A percentile compares a stretch with the other conserved stretches of the same genome.
Conservation (phyloP, 2,329 filamentous ascomycete genomes). For the Penicillium sumatraense region DNA sequence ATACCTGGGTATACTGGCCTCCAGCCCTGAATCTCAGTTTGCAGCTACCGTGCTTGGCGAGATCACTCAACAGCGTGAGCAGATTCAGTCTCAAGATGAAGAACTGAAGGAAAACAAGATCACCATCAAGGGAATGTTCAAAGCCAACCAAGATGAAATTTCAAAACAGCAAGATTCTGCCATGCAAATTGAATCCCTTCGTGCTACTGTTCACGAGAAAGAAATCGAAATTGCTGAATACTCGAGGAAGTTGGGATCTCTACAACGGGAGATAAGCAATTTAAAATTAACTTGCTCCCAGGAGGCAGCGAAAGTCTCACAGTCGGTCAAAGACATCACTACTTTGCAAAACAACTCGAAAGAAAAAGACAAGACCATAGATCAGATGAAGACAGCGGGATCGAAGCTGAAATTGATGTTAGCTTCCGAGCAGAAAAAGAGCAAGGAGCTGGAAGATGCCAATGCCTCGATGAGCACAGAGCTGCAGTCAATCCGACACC, state of each 20-base stretch:
- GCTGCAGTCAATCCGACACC: slow-evolving; percentile 2
- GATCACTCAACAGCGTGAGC: slow-evolving; percentile 1
- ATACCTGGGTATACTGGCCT: slow-evolving; percentile 5
- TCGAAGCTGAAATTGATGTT: slow-evolving; percentile 13
- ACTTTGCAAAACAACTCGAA: slow-evolving; percentile 11
- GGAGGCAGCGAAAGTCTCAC: slow-evolving; percentile 6
- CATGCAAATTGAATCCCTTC: slow-evolving; percentile 7
- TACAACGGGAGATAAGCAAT: not conserved
- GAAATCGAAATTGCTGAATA: slow-evolving; percentile 4
- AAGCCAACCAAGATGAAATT: slow-evolving; percentile 6
- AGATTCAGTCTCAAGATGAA: slow-evolving; percentile 8
- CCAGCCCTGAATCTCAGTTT: slow-evolving; percentile 10
- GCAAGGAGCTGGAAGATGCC: slow-evolving; percentile 6
- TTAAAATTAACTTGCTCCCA: slow-evolving; percentile 4
- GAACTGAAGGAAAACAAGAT: slow-evolving; percentile 9
- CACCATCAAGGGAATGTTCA: slow-evolving; percentile 9
- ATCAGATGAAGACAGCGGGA: slow-evolving; percentile 14
- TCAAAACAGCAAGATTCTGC: slow-evolving; percentile 3
- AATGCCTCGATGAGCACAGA: slow-evolving; percentile 9
- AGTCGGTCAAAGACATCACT: slow-evolving; percentile 14
- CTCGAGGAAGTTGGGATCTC: not conserved
- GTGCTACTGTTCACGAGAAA: slow-evolving; percentile 2
- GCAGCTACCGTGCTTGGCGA: slow-evolving; percentile 7
- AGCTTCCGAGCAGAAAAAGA: slow-evolving; percentile 13
- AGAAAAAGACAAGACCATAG: slow-evolving; percentile 17